A percentile compares a stretch with the other conserved stretches of the same genome.
Conservation (phyloP, 495 filamentous ascomycete species). For the Xylaria scruposa region DNA sequence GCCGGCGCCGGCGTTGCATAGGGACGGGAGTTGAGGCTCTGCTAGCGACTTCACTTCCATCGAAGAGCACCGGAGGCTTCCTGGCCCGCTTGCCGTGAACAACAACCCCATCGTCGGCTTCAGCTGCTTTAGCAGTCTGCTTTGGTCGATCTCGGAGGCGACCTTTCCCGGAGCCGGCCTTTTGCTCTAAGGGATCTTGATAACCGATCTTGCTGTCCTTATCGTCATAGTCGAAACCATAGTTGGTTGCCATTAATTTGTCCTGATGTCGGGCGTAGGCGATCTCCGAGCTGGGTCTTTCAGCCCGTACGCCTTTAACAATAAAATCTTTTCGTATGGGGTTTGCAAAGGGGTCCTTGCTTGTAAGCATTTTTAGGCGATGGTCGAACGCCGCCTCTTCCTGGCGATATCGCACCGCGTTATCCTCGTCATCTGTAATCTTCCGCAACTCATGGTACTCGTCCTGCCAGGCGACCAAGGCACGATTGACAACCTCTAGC, state of each 20-base stretch:
- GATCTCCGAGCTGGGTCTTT: constrained; percentile 44
- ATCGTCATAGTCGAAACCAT: constrained; percentile 55
- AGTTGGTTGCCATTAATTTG: constrained; percentile 50
- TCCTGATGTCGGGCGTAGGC: constrained; percentile 49
- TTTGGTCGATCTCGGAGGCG: constrained; percentile 53
- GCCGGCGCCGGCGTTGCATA: constrained; percentile 44
- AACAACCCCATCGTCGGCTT: constrained; percentile 50
- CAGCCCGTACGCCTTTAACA: constrained; percentile 48
- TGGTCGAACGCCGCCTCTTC: constrained; percentile 40
- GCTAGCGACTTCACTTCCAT: constrained; percentile 51
- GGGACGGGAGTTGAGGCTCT: constrained; percentile 48
- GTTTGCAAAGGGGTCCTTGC: constrained; percentile 30
- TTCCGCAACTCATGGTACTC: constrained; percentile 68
- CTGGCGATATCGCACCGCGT: constrained; percentile 49
- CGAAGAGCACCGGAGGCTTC: constrained; percentile 49
- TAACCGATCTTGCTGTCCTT: constrained; percentile 46
- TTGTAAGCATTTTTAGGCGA: constrained; percentile 24
- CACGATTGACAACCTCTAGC: constrained; percentile 58
- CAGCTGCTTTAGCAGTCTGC: constrained; percentile 55
- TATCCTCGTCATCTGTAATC: constrained; percentile 58
- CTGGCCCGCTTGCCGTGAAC: constrained; percentile 51
- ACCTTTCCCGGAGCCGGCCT: constrained; percentile 50
- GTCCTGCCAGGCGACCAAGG: constrained; percentile 66
- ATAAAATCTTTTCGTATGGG: constrained; percentile 42
- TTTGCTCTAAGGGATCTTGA: constrained; percentile 56